Evolutionary conservation across 352 stramenopile species (phyloP).

Genomic region (Globisporangium iwayamae): DNA sequence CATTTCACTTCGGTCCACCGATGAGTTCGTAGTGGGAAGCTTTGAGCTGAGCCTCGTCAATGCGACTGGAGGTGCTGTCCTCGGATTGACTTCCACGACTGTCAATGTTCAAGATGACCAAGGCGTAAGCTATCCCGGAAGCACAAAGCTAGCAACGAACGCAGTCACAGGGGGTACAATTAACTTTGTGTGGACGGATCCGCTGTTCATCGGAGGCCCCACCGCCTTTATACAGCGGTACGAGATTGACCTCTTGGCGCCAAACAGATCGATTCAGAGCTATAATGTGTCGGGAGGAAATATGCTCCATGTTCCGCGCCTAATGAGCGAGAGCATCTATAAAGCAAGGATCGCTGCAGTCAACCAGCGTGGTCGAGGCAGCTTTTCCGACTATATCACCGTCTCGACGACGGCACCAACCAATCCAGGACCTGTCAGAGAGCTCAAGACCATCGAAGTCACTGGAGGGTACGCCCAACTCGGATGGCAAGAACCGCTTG

Average conservation of each 20-base stretch:
- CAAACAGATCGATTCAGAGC: background rate
- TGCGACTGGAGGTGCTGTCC: conserved; percentile 22
- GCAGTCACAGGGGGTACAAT: conserved; percentile 30
- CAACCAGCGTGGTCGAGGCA: conserved; percentile 25
- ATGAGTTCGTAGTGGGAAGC: conserved; percentile 27
- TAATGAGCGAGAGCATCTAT: conserved; percentile 30
- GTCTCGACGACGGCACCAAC: conserved; percentile 24
- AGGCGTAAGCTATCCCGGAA: conserved; percentile 37
- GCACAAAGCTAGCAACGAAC: conserved; percentile 8
- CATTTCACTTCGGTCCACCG: conserved; percentile 25
- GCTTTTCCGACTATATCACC: conserved; percentile 16
- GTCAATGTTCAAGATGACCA: conserved; percentile 35
- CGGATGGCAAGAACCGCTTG: conserved; percentile 26
- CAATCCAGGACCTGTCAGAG: conserved; percentile 19
- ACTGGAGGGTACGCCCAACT: conserved; percentile 28
- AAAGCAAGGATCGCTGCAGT: conserved; percentile 16
- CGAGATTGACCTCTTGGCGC: conserved; percentile 8
- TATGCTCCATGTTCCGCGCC: conserved; percentile 12
- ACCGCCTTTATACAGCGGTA: conserved; percentile 17
- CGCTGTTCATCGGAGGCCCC: conserved; percentile 25
- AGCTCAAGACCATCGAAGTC: conserved; percentile 12
- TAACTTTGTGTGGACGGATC: conserved; percentile 18
- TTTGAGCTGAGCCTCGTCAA: conserved; percentile 29
- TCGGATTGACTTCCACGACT: conserved; percentile 13
- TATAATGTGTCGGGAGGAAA: background rate